Evolutionary conservation across 2,329 filamentous ascomycete genomes (phyloP), one percentile per base, ranked within the genome.

Genomic region (Neonectria neomacrospora): DNA sequence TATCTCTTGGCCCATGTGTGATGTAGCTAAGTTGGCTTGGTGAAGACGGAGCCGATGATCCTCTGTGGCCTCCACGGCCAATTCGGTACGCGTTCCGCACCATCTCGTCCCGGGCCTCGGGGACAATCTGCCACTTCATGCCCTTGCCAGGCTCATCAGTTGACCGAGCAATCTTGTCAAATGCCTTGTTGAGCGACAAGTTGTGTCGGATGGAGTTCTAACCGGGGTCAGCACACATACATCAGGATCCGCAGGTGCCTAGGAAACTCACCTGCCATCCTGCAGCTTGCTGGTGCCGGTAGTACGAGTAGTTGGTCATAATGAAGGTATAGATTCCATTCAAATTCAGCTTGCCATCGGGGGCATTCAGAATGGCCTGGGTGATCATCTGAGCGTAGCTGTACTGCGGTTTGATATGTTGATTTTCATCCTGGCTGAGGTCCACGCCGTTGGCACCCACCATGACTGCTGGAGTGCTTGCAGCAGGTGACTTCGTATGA

Each of bases 351-450:
- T 96, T 96, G 76, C 96, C 91, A 63, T 97, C 94, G 1, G 88
- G 84, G 2, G 91, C 94, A 37, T 91, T 92, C 69, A 97, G 85
- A 67, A 99, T 98, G 1, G 96, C 96, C 80, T 98, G 96, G 1
- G 94, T 96, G 68, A 99, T 99, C 83, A 99, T 89, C 76, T 97
- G 93, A 3, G 96, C 94, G 79, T 99, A 99, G 77, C 95, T 98
- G 78, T 92, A 97, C 48, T 94, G 92, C 2, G 96, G 96, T 78
- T 99, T 99, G 74, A 98, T 88, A 68, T 97, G 93, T 76, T 92
- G 92, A 68, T 94, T 93, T 30, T 90, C 87, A 69, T 98, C 94
- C 34, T 90, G 85, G 74, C 93, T 94, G 67, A 94, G 87, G 78
- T 96, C 92, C 56, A 94, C 87, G 65, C 88, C 85, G 63, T 80